Percentiles rank a stretch among this genome's conserved stretches.
Evolutionary conservation across 371 early-diverging fungal species (phyloP).

Genomic region (Choanephora cucurbitarum): DNA sequence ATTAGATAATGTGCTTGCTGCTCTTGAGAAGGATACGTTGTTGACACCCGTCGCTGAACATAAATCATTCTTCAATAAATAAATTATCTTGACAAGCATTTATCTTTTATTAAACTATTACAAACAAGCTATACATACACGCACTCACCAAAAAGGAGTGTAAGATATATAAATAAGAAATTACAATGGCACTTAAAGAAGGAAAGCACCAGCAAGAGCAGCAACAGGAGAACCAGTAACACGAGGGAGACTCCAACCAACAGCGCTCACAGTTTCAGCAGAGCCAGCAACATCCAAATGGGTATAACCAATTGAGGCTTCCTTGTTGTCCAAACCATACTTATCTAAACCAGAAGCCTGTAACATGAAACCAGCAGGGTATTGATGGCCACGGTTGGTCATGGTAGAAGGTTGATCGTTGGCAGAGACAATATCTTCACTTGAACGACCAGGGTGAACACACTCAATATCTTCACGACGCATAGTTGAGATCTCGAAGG

Average conservation of each 20-base stretch:
- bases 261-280: conserved; percentile 64
- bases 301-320: conserved; percentile 74
- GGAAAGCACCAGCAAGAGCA: conserved; percentile 76
- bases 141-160: background rate
- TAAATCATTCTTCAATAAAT: conserved; percentile 27
- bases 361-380: conserved; percentile 85
- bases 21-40: conserved; percentile 29
- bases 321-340: conserved; percentile 66
- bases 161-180: background rate
- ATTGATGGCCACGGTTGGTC: conserved; percentile 87
- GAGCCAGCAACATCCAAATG: conserved; percentile 88
- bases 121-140: background rate
- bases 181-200: conserved; percentile 4
- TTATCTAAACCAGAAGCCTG: conserved; percentile 77
- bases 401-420: conserved; percentile 71
- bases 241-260: conserved; percentile 70
- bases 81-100: background rate
- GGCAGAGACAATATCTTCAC: conserved; percentile 83
- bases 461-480: conserved; percentile 80
- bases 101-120: background rate
- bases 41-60: conserved; percentile 50
- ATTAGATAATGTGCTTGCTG: conserved; percentile 38
- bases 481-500: conserved; percentile 81
- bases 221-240: conserved; percentile 81
- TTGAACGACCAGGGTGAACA: conserved; percentile 64